These are phyloP conservation scores for Debaryomycetaceae sp. DNA, from an alignment of 1,139 yeast genomes.

Conservation along the genomic window DNA sequence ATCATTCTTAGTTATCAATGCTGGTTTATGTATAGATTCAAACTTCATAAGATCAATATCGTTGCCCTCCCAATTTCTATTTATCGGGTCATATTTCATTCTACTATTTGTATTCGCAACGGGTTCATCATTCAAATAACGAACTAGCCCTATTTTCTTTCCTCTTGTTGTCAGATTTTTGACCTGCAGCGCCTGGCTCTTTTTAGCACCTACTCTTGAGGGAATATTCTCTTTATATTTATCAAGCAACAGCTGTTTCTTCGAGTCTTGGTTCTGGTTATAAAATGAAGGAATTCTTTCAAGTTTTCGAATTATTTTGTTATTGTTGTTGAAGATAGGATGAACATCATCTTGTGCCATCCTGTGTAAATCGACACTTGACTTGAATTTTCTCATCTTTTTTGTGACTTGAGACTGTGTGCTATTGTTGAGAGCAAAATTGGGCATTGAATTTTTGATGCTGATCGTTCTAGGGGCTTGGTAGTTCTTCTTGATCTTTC, in stretches of 20 bases:
- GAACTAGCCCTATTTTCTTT: slow-evolving; percentile 28
- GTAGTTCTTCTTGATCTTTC: neutral
- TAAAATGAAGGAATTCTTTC: slow-evolving; percentile 46
- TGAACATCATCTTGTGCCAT: slow-evolving; percentile 13
- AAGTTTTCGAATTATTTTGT: slow-evolving; percentile 33
- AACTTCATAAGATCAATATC: slow-evolving; percentile 54
- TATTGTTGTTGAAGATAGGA: slow-evolving; percentile 30
- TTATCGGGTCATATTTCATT: slow-evolving; percentile 55
- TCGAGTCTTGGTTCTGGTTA: slow-evolving; percentile 13
- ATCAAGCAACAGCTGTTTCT: slow-evolving; percentile 22
- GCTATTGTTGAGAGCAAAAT: slow-evolving; percentile 7
- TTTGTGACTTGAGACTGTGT: slow-evolving; percentile 3
- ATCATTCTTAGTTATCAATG: slow-evolving; percentile 33
- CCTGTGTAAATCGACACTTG: slow-evolving; percentile 27
- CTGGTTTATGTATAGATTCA: slow-evolving; percentile 33
- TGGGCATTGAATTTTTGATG: slow-evolving; percentile 28
- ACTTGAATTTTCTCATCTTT: slow-evolving; percentile 24
- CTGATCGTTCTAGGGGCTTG: slow-evolving; percentile 4
- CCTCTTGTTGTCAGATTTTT: slow-evolving; percentile 4
- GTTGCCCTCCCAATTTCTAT: slow-evolving; percentile 67
- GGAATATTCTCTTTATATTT: slow-evolving; percentile 22
- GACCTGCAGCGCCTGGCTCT: slow-evolving; percentile 1
- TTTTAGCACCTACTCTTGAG: slow-evolving; percentile 6
- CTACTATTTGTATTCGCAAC: slow-evolving; percentile 15
- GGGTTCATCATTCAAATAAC: slow-evolving; percentile 26